Evolutionary conservation across 495 filamentous ascomycete genomes (phyloP).

Genomic region (Neurospora discreta): DNA sequence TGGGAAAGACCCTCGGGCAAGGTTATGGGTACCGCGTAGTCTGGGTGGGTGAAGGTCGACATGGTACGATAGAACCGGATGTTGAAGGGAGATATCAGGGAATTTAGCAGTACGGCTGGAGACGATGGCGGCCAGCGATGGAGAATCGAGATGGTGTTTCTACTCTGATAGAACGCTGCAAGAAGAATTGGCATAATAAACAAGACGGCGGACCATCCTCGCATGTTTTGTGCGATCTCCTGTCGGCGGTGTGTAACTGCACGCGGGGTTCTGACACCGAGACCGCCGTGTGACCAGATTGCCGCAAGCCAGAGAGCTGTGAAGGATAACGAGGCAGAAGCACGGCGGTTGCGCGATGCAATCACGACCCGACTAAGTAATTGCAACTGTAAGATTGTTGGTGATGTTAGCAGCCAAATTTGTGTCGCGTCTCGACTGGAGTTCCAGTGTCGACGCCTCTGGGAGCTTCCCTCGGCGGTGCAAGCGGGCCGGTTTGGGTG

Average conservation of each 20-base stretch:
- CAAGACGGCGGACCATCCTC: background rate
- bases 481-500: background rate
- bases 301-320: background rate
- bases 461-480: background rate
- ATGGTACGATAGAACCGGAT: constrained; percentile 11
- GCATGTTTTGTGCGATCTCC: background rate
- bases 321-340: background rate
- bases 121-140: background rate
- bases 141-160: background rate
- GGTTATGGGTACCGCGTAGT: constrained; percentile 37
- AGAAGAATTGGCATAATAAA: constrained; percentile 1
- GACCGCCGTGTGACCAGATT: background rate
- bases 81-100: background rate
- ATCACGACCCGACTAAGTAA: background rate
- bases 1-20: constrained; percentile 48
- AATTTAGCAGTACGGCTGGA: background rate
- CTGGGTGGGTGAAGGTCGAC: constrained; percentile 40
- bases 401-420: background rate
- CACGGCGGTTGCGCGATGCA: background rate
- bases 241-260: background rate
- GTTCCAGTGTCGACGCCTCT: background rate
- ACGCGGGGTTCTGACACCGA: background rate
- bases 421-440: background rate
- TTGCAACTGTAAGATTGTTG: background rate
- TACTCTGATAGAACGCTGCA: background rate